A percentile compares a stretch with the other conserved stretches of the same genome.
These are phyloP conservation scores for Omphalea diandra DNA, from an alignment of 441 rosid genomes.

Conservation along the genomic window DNA sequence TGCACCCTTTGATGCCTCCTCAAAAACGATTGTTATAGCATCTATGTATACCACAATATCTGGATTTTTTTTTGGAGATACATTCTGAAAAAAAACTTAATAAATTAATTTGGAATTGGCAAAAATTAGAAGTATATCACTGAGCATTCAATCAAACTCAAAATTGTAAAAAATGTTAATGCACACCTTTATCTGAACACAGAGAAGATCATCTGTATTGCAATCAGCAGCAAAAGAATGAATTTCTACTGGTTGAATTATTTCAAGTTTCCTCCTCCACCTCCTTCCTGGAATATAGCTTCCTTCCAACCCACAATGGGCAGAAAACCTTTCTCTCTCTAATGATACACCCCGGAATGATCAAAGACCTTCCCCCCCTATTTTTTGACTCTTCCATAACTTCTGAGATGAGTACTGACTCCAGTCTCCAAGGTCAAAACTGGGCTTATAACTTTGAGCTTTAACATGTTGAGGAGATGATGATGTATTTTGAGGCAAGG, in stretches of 20 bases:
- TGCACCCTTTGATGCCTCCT: conserved; percentile 75
- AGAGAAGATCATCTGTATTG: conserved; percentile 94
- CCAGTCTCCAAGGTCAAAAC: conserved; percentile 83
- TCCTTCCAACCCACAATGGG: conserved; percentile 95
- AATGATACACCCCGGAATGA: conserved; percentile 88
- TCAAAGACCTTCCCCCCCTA: conserved; percentile 62
- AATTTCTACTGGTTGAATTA: conserved; percentile 89
- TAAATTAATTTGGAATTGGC: conserved; percentile 5
- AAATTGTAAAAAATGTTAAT: conserved; percentile 6
- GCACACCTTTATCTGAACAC: conserved; percentile 91
- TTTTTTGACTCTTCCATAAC: conserved; percentile 38
- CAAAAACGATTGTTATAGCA: conserved; percentile 84
- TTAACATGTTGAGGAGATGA: conserved; percentile 57
- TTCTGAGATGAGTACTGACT: conserved; percentile 62
- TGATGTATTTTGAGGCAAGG: conserved; percentile 73
- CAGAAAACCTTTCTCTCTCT: conserved; percentile 90
- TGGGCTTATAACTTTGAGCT: conserved; percentile 69
- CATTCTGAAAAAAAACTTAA: conserved; percentile 58
- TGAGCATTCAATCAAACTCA: conserved; percentile 3
- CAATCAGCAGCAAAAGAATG: conserved; percentile 85
- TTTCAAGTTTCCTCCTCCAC: conserved; percentile 94
- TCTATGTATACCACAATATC: conserved; percentile 80
- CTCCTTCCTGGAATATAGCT: conserved; percentile 90
- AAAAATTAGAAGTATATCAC: background rate
- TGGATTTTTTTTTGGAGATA: conserved; percentile 67